phyloP scores from a whole-genome alignment of 257 asterid species.

The Cordia subcordata region DNA sequence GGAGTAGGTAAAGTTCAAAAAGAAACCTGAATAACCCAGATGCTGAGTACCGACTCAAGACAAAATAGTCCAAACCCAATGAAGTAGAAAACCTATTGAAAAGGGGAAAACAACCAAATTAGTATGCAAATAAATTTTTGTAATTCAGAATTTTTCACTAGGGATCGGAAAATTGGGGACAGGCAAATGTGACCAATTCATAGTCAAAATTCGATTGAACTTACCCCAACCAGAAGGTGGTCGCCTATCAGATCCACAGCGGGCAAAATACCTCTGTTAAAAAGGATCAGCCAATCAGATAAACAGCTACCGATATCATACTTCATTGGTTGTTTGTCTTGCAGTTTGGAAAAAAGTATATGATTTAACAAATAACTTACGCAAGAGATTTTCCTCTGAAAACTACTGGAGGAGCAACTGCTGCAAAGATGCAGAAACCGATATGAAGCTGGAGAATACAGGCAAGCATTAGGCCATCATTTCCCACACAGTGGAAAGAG shows the following conservation, averaged over 20 bases:
- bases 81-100: conserved; percentile 75
- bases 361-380: conserved; percentile 41
- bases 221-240: conserved; percentile 84
- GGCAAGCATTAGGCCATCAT: conserved; percentile 10
- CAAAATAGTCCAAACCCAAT: conserved; percentile 92
- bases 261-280: conserved; percentile 87
- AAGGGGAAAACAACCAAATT: conserved; percentile 9
- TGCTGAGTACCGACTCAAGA: conserved; percentile 77
- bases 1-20: background rate
- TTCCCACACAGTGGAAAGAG: conserved; percentile 14
- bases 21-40: conserved; percentile 95
- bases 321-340: no score
- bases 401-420: conserved; percentile 96
- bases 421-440: conserved; percentile 79
- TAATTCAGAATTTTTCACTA: no score
- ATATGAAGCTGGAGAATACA: conserved; percentile 69
- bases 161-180: background rate
- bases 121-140: background rate
- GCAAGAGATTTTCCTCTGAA: conserved; percentile 93
- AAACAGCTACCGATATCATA: background rate
- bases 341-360: no score
- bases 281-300: conserved; percentile 15
- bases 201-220: conserved; percentile 14
- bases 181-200: background rate
- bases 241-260: conserved; percentile 84